Conservation (phyloP, 306 rosid species). For the Lagenaria siceraria region DNA sequence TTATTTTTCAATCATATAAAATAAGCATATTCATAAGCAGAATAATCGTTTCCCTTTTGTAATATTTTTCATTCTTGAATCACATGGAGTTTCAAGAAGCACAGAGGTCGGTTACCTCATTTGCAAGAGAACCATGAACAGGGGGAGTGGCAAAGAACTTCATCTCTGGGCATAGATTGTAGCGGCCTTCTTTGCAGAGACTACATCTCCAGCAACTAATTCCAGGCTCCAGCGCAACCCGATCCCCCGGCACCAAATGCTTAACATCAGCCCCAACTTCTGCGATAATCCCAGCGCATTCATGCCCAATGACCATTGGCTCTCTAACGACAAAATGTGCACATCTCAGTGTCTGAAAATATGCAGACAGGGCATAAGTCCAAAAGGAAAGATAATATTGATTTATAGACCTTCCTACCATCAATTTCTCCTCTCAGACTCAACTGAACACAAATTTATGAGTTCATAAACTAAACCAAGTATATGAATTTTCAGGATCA, state of each 20-base stretch:
- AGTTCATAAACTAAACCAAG: neutral
- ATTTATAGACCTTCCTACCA: neutral
- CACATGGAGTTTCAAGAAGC: neutral
- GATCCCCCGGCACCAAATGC: slow-evolving; percentile 49
- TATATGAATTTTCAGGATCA: neutral
- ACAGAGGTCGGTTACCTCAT: slow-evolving; percentile 44
- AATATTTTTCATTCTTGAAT: neutral
- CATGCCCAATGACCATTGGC: slow-evolving; percentile 96
- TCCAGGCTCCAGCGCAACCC: slow-evolving; percentile 82
- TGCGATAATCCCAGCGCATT: slow-evolving; percentile 84
- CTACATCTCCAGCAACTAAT: slow-evolving; percentile 73
- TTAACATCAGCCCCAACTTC: slow-evolving; percentile 64
- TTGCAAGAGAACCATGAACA: slow-evolving; percentile 79
- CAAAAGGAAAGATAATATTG: neutral
- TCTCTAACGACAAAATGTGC: slow-evolving; percentile 70
- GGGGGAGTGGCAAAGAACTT: slow-evolving; percentile 90
- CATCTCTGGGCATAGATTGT: slow-evolving; percentile 82
- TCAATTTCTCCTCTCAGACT: neutral
- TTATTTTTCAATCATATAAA: too few species aligned
- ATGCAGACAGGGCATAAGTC: neutral
- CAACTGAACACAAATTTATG: neutral
- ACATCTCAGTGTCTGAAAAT: slow-evolving; percentile 48
- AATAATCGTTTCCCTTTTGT: neutral
- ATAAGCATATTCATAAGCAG: neutral
- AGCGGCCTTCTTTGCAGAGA: slow-evolving; percentile 68